Conservation (phyloP, 164 flowering plant genomes). For the Sextonia rubra region DNA sequence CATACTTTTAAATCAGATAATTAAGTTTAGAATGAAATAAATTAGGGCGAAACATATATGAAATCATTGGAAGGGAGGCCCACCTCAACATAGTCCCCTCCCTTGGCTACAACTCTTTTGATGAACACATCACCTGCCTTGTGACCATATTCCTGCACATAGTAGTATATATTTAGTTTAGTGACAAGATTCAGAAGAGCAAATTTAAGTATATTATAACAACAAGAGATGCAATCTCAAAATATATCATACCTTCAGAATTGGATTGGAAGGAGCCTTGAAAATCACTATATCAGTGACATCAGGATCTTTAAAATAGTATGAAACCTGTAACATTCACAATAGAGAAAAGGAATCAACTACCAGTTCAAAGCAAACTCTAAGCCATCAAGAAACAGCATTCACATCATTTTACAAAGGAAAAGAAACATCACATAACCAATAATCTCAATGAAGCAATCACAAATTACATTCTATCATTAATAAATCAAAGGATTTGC, state of each 20-base stretch:
- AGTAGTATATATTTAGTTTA: neutral
- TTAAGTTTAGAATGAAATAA: neutral
- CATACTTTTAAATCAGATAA: neutral
- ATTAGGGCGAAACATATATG: neutral
- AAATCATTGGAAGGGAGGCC: slow-evolving; percentile 14
- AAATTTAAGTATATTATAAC: neutral
- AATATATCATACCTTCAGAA: slow-evolving; percentile 49
- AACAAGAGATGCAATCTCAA: neutral
- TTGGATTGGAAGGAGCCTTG: slow-evolving; percentile 59
- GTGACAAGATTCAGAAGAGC: neutral
- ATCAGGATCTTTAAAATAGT: slow-evolving; percentile 68
- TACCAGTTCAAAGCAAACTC: neutral
- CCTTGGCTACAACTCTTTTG: slow-evolving; percentile 88
- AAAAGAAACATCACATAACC: too few relatives aligned
- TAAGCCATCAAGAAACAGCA: too few relatives aligned
- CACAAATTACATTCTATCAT: too few relatives aligned
- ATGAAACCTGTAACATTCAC: slow-evolving; percentile 63
- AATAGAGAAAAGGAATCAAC: slow-evolving; percentile 7
- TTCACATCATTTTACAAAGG: too few relatives aligned
- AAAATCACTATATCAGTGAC: slow-evolving; percentile 90
- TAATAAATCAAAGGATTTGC: too few relatives aligned
- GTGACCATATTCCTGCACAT: slow-evolving; percentile 60
- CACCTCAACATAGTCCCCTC: slow-evolving; percentile 87
- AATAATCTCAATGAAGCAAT: too few relatives aligned
- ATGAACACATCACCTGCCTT: slow-evolving; percentile 73